Percentiles rank a stretch among this genome's conserved stretches.
These are phyloP conservation scores for Pneumocystis canis DNA, from an alignment of 1,139 yeast genomes.

Conservation along the genomic window DNA sequence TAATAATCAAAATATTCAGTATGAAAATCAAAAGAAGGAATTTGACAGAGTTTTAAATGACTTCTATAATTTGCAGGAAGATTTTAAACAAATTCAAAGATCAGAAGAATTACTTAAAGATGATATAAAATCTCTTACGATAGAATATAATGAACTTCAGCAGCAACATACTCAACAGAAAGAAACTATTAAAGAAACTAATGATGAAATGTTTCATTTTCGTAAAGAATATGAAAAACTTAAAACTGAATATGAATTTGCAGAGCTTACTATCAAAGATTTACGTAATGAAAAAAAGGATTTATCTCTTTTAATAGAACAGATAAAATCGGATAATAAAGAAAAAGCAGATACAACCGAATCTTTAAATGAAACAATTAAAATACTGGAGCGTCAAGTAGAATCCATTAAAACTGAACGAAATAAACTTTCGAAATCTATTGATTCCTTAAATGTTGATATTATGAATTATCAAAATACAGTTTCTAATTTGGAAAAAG, in stretches of 20 bases:
- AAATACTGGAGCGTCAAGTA: neutral
- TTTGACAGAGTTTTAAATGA: neutral
- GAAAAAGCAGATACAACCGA: neutral
- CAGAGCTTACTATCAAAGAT: neutral
- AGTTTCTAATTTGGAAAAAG: neutral
- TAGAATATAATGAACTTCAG: neutral
- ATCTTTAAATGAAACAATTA: neutral
- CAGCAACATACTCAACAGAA: conserved; percentile 1
- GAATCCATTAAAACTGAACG: neutral
- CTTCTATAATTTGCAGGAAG: neutral
- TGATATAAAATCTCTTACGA: neutral
- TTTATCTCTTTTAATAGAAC: neutral
- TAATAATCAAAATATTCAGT: conserved; percentile 3
- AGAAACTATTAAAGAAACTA: neutral
- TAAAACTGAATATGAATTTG: neutral
- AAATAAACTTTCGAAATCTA: neutral
- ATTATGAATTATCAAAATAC: neutral
- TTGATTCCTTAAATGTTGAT: neutral
- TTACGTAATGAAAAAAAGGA: neutral
- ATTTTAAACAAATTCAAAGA: conserved; percentile 2
- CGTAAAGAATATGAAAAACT: neutral
- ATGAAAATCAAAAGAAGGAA: neutral
- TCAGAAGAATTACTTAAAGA: neutral
- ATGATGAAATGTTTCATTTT: neutral
- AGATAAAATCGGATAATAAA: neutral